Evolutionary conservation across 1,284 basidiomycete genomes (phyloP), one percentile per base, ranked within the genome.

Genomic region (Tilletia caries): DNA sequence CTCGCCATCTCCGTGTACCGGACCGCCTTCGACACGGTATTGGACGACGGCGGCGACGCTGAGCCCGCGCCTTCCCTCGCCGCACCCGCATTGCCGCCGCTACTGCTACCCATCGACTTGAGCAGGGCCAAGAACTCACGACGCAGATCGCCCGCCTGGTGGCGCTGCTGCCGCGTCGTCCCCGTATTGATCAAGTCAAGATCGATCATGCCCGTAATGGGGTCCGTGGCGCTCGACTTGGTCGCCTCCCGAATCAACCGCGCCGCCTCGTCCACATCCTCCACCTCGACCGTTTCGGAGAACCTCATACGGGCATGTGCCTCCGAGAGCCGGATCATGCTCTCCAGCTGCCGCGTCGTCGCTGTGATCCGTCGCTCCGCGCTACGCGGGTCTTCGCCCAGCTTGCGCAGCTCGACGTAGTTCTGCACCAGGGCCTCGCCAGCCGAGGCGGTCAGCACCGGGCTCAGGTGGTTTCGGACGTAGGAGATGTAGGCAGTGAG

Each of bases 281-380:
- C 85, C 52, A 92, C 86, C 76, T 95, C 91, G 65, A 98, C 95
- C 65, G 88, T 88, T 34, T 89, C 87, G 25, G 91, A 91, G 84
- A 96, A 91, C 0, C 94, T 89, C 95, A 98, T 97, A 27, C 95
- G 88, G 0, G 95, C 95, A 82, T 98, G 95, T 0, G 91, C 95
- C 85, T 98, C 96, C 0, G 91, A 91, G 33, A 99, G 88, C n/a
- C 96, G 92, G 81, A 98, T 98, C 90, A 98, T 93, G 76, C 90
- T 92, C 84, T 98, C 95, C 34, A 98, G 89, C 84, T 98, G 95
- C 67, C 95, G 89, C 0, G 96, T 98, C 34, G 95, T 98, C 1
- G 96, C 95, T 0, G 96, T 98, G 84, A 98, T 98, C 13, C 95
- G 90, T 79, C 93, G 92, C 84, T 98, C 95, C 70, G 88, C 88